A percentile compares a stretch with the other conserved stretches of the same genome.
Conservation (phyloP, 208 protist genomes). For the Trypanosoma congolense region DNA sequence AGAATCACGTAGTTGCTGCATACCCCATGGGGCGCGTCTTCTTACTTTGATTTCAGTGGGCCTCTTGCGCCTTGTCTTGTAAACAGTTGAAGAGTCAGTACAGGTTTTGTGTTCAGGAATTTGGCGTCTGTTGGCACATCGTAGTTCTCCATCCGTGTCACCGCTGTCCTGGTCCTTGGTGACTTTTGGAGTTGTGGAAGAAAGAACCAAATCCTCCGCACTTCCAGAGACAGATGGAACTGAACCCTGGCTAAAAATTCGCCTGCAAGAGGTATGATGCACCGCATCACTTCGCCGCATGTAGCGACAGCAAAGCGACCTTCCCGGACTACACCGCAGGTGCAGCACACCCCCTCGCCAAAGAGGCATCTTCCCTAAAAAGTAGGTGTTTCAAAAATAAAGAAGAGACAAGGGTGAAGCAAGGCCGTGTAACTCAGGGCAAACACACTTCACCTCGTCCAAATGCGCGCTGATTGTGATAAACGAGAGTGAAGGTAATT, state of each 20-base stretch:
- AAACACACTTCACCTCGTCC: too few relatives aligned
- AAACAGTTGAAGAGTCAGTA: background rate
- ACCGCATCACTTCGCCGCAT: background rate
- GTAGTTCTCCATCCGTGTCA: too few relatives aligned
- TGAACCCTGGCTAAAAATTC: background rate
- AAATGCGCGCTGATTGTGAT: too few relatives aligned
- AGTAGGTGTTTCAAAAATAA: too few relatives aligned
- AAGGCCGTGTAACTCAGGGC: too few relatives aligned
- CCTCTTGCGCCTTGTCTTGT: conserved; percentile 18
- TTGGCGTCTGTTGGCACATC: background rate
- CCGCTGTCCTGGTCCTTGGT: background rate
- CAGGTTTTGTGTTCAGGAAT: background rate
- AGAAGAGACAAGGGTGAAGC: too few relatives aligned
- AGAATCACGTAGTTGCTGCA: conserved; percentile 75
- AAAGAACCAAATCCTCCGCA: background rate
- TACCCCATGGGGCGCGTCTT: conserved; percentile 65
- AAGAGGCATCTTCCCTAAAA: too few relatives aligned
- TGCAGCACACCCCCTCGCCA: background rate
- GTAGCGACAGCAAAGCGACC: background rate
- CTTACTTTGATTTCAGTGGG: conserved; percentile 39
- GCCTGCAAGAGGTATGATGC: background rate
- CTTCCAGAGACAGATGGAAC: background rate
- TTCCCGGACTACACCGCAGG: background rate
- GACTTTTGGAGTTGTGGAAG: background rate
- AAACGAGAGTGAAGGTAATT: too few relatives aligned